Evolutionary conservation across 306 rosid genomes (phyloP).

Genomic region (Albizia julibrissin): DNA sequence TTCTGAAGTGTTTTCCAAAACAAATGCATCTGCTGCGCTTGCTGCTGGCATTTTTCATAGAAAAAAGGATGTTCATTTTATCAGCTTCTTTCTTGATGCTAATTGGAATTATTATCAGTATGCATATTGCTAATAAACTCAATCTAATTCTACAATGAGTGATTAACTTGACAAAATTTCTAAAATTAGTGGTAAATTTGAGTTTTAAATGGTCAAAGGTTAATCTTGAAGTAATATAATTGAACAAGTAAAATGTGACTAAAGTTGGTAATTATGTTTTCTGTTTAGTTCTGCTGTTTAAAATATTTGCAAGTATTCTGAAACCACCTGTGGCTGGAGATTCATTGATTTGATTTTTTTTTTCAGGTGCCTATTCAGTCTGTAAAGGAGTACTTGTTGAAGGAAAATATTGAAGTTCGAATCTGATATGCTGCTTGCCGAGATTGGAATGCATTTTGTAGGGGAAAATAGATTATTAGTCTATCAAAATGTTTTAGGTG

Average conservation of each 20-base stretch:
- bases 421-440: conserved; percentile 37
- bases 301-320: background rate
- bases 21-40: conserved; percentile 93
- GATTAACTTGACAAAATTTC: background rate
- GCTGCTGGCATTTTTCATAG: conserved; percentile 98
- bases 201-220: background rate
- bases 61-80: conserved; percentile 56
- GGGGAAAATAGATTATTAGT: background rate
- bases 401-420: conserved; percentile 84
- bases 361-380: conserved; percentile 77
- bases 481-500: background rate
- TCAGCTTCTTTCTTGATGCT: background rate
- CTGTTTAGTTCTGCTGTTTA: background rate
- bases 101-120: background rate
- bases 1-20: conserved; percentile 73
- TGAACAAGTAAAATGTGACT: background rate
- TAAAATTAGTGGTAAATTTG: background rate
- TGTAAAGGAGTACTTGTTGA: conserved; percentile 78
- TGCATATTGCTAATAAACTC: background rate
- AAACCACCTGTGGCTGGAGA: background rate
- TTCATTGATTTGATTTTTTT: background rate
- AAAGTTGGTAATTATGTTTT: background rate
- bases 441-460: background rate
- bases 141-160: background rate
- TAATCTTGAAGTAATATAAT: background rate